Evolutionary conservation across 2,329 filamentous ascomycete species (phyloP), one percentile per base, ranked within the genome.

Genomic region (Leptographium wingfieldii): DNA sequence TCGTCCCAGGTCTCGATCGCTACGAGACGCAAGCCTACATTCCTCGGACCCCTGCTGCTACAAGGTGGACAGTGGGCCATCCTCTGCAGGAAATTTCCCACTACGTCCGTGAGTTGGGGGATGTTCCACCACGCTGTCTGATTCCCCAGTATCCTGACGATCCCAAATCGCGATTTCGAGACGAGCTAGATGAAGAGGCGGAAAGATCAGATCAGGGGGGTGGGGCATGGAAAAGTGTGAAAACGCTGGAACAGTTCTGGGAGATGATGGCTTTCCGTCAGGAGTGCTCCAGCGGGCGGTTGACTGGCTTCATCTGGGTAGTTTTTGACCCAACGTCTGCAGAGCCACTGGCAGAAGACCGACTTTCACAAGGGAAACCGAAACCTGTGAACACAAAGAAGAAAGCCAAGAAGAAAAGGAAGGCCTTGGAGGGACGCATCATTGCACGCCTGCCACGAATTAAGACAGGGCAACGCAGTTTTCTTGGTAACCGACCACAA

Each of bases 231-330:
- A 88, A 85, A 69, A 91, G 87, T 62, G 85, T 96, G 29, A 86
- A 81, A 69, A 88, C 84, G 0, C 75, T 99, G 49, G 88, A 92
- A n/a, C 85, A 92, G 66, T 99, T 99, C 68, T 99, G 94, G 94
- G 94, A 99, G 63, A 88, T 95, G 80, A 97, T 99, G 92, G 87
- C 92, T 0, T 97, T 89, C 69, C 80, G 94, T 60, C 94, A 97
- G 70, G 94, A 99, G 69, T 99, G 94, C 69, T 96, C 92, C 0
- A 90, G 91, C 40, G 95, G 94, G 0, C 81, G 92, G 22, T 79
- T 96, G 68, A 95, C 96, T 0, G 95, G 95, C 0, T 99, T 99
- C 66, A 79, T 97, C 31, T 99, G 95, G 92, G 75, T 96, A 31
- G 86, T 96, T 0, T 87, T 96, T 65, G 86, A 90, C 40, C 79